Base-by-base conservation (phyloP, 495 filamentous ascomycete species). In the Cercophora samala region DNA sequence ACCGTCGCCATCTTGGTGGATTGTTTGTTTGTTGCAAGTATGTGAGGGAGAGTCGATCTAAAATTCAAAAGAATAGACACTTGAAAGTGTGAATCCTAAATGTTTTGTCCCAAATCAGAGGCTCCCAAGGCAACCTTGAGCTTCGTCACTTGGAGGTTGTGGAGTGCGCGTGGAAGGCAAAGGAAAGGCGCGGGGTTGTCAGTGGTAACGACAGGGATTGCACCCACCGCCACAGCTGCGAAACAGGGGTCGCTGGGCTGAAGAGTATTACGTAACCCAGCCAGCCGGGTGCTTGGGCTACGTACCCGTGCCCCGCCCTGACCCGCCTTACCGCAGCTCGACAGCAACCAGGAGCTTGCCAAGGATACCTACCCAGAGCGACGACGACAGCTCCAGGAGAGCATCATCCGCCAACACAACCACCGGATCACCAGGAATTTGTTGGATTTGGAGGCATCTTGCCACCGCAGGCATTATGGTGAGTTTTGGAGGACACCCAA, bases 1-100 rank as follows among this genome's bases (percentile, higher is more conserved):
- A 77, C 62, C 23, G 75, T 66, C 32, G 71, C 68, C 75, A 77
- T 76, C 32, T 69, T 68, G 23, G 9, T 1, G 19, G 63, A 15
- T 24, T 26, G 11, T 32, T 17, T n/a, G 21, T 29, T 17, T 21
- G n/a, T 26, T 24, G 6, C 8, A 21, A 29, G 24, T 18, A 2
- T 60, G 17, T 2, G 24, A 18, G 17, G 22, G 29, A 46, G 11
- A 46, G 37, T 18, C 37, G 6, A 13, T 17, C 9, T 9, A 46
- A n/a, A 18, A 46, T 46, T 18, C 37, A 9, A 46, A 46, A 46
- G 37, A 46, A 46, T 3, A 18, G 15, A 46, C 15, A 17, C 0
- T 13, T 46, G 37, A 46, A 46, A 18, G 9, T 13, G 0, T 3
- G 15, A 18, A 46, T 46, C 11, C 37, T 3, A 1, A 18, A 46